Percentiles rank a stretch among this genome's conserved stretches.
phyloP scores from a whole-genome alignment of 2,329 filamentous ascomycete species.

The Botrytis squamosa region DNA sequence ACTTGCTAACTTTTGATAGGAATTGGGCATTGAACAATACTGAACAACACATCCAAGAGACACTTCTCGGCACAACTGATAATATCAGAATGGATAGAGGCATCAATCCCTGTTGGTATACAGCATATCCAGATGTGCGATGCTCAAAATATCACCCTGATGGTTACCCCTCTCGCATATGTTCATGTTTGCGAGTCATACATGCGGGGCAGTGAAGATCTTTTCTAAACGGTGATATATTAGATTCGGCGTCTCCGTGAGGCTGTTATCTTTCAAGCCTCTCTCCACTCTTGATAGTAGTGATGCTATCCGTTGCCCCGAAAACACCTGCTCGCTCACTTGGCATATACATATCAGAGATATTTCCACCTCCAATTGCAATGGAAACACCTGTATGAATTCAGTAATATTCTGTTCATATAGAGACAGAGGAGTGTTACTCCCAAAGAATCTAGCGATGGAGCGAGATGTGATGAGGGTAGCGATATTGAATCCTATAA shows the following conservation, averaged over 20 bases:
- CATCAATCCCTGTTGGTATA: too few species aligned
- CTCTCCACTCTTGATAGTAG: too few species aligned
- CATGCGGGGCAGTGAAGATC: too few species aligned
- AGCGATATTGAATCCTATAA: conserved; percentile 44
- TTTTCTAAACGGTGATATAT: too few species aligned
- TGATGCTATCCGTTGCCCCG: conserved; percentile 2
- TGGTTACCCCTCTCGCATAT: too few species aligned
- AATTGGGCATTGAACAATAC: background rate
- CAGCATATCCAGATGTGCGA: too few species aligned
- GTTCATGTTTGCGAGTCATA: too few species aligned
- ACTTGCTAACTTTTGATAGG: background rate
- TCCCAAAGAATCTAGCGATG: conserved; percentile 43
- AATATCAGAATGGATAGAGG: background rate
- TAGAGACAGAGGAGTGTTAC: conserved; percentile 13
- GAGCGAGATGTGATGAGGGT: conserved; percentile 46
- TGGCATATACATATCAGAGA: conserved; percentile 51
- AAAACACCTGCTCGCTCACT: conserved; percentile 45
- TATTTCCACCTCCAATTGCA: conserved; percentile 51
- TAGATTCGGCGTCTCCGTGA: too few species aligned
- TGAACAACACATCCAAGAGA: background rate
- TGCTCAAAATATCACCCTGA: too few species aligned
- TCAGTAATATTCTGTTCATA: background rate
- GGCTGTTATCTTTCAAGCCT: too few species aligned
- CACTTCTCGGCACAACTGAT: background rate
- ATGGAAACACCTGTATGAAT: conserved; percentile 43